A percentile compares a stretch with the other conserved stretches of the same genome.
phyloP scores from a whole-genome alignment of 1,139 yeast genomes.

The Blastobotrys indianensis region DNA sequence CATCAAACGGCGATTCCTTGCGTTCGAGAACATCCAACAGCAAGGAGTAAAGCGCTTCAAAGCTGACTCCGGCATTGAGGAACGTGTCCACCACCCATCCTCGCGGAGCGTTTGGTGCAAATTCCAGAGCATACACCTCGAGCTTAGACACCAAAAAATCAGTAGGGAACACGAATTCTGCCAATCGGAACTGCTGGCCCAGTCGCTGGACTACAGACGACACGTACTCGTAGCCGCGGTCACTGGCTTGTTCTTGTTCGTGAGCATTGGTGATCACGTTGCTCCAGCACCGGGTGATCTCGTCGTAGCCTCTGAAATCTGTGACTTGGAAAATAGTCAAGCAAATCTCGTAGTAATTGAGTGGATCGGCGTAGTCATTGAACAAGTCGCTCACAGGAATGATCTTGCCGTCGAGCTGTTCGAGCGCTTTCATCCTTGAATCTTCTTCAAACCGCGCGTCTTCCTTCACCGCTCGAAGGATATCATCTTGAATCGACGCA shows the following conservation, averaged over 20 bases:
- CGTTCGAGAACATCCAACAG: conserved; percentile 62
- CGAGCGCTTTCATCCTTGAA: conserved; percentile 41
- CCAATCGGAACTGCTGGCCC: conserved; percentile 46
- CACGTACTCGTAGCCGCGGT: conserved; percentile 32
- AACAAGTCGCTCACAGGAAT: conserved; percentile 71
- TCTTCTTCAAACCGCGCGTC: conserved; percentile 54
- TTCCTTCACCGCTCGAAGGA: conserved; percentile 50
- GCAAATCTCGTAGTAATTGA: conserved; percentile 81
- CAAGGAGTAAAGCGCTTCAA: conserved; percentile 61
- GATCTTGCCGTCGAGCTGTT: conserved; percentile 57
- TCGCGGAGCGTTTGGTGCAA: conserved; percentile 39
- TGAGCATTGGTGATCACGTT: conserved; percentile 26
- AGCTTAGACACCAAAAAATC: conserved; percentile 59
- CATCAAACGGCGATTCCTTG: conserved; percentile 34
- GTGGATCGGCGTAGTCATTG: conserved; percentile 81
- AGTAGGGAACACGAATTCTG: conserved; percentile 77
- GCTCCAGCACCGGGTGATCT: conserved; percentile 36
- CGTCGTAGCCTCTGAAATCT: conserved; percentile 44
- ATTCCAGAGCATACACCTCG: conserved; percentile 35
- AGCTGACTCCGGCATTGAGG: conserved; percentile 66
- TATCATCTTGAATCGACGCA: conserved; percentile 82
- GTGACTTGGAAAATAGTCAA: conserved; percentile 73
- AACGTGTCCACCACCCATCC: conserved; percentile 67
- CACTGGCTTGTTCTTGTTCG: conserved; percentile 17
- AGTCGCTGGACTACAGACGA: conserved; percentile 40